These are phyloP conservation scores for Scutellaria minor DNA, from an alignment of 257 asterid genomes.

Conservation along the genomic window DNA sequence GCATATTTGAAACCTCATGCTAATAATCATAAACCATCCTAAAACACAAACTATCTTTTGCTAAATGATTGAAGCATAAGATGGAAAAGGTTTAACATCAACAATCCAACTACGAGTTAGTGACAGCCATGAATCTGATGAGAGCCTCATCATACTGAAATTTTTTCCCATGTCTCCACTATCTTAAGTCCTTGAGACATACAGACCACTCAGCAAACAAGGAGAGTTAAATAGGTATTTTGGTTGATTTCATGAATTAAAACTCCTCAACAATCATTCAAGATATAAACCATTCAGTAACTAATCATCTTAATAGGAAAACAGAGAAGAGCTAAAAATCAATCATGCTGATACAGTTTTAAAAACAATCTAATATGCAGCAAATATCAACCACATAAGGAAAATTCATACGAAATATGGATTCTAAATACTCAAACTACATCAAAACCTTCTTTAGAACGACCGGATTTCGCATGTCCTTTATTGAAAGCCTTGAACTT, in stretches of 20 bases:
- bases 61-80: conserved; percentile 20
- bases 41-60: conserved; percentile 17
- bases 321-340: conserved; percentile 26
- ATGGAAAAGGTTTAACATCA: not conserved
- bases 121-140: conserved; percentile 12
- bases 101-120: not conserved
- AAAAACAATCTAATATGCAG: not conserved
- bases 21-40: conserved; percentile 34
- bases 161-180: conserved; percentile 3
- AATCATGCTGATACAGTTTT: conserved; percentile 5
- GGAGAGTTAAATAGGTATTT: not conserved
- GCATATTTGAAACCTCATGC: conserved; percentile 5
- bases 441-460: conserved; percentile 68
- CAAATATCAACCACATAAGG: not conserved
- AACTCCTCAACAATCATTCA: conserved; percentile 25
- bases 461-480: conserved; percentile 53
- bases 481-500: conserved; percentile 48
- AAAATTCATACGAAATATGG: not conserved
- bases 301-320: conserved; percentile 11
- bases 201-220: conserved; percentile 20
- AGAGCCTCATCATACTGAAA: not conserved
- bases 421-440: conserved; percentile 11
- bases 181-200: conserved; percentile 20
- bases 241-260: conserved; percentile 22
- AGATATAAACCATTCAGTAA: conserved; percentile 25